Evolutionary conservation across 768 basidiomycete species (phyloP), one percentile per base, ranked within the genome.

Genomic region (Mycena latifolia): DNA sequence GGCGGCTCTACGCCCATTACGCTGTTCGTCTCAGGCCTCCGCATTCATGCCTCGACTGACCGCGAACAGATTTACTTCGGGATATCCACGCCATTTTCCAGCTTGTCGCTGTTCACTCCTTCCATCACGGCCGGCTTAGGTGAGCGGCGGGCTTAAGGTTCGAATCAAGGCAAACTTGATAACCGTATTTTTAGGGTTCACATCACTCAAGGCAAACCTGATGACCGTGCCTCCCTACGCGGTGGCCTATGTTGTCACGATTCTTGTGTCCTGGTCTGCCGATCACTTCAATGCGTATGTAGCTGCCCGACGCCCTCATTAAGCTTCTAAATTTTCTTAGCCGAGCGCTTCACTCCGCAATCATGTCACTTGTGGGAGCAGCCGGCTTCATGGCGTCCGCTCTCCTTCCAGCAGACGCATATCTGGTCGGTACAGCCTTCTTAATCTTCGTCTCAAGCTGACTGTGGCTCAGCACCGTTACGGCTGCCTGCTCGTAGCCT

Each of bases 71-170:
- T 69, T 20, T 82, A 80, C 75, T 80, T 84, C 61, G 80, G 81
- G 5, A 77, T 82, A 18, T 84, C 82, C 3, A 78, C 81, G 53
- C 78, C 81, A 20, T 78, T 85, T 55, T 83, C 81, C 69, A 76
- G 75, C 52, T 70, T 78, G 47, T 75, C 74, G 29, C 78, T 88
- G 27, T 89, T 90, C 74, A 78, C 83, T 15, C 88, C 88, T 1
- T 85, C 85, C 1, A 86, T 90, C 75, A 83, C 88, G 7, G 73
- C 81, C 1, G 79, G 79, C 20, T 77, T 86, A 24, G 33, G 33
- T 35, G n/a, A 35, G 33, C n/a, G n/a, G n/a, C n/a, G n/a, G n/a
- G n/a, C 33, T 14, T 35, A 35, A 14, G 33, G 14, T 6, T 14
- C 33, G 33, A 35, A 35, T 35, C 33, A n/a, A n/a, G n/a, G 33